Percentiles rank a stretch among this genome's conserved stretches.
phyloP scores from a whole-genome alignment of 1,139 yeast species.

The Nakaseomyces sp. region DNA sequence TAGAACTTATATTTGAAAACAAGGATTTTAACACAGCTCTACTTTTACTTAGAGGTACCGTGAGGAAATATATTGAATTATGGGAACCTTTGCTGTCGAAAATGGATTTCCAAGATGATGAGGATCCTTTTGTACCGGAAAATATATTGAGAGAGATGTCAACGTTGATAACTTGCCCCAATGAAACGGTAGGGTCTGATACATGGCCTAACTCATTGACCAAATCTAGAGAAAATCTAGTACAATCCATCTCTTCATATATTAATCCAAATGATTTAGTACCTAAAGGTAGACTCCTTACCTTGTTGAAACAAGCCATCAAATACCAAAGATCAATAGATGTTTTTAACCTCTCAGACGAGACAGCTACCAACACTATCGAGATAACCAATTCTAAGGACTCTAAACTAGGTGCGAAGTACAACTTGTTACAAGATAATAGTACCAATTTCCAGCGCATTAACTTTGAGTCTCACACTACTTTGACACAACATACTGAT shows the following conservation, averaged over 20 bases:
- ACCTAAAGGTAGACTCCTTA: conserved; percentile 44
- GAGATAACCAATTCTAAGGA: neutral
- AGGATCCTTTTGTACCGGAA: conserved; percentile 24
- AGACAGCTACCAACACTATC: conserved; percentile 7
- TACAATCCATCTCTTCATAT: conserved; percentile 38
- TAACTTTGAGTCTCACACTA: conserved; percentile 28
- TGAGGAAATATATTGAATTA: conserved; percentile 28
- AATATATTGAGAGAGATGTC: conserved; percentile 23
- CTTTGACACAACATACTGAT: conserved; percentile 47
- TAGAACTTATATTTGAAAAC: conserved; percentile 35
- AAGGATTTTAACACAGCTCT: conserved; percentile 37
- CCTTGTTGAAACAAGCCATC: conserved; percentile 45
- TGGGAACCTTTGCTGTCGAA: conserved; percentile 34
- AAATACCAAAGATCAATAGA: conserved; percentile 39
- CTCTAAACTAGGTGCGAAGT: conserved; percentile 2
- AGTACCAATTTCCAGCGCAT: conserved; percentile 19
- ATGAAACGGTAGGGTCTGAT: conserved; percentile 3
- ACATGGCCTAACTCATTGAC: conserved; percentile 35
- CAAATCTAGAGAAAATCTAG: conserved; percentile 36
- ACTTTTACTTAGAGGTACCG: conserved; percentile 35
- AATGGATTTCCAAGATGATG: conserved; percentile 14
- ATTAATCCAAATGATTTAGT: conserved; percentile 46
- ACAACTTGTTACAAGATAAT: conserved; percentile 27
- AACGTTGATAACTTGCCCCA: conserved; percentile 24
- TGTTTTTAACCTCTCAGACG: conserved; percentile 30